Percentiles rank a stretch among this genome's conserved stretches.
Evolutionary conservation across 257 asterid genomes (phyloP).

Genomic region (Cynanchum wilfordii): DNA sequence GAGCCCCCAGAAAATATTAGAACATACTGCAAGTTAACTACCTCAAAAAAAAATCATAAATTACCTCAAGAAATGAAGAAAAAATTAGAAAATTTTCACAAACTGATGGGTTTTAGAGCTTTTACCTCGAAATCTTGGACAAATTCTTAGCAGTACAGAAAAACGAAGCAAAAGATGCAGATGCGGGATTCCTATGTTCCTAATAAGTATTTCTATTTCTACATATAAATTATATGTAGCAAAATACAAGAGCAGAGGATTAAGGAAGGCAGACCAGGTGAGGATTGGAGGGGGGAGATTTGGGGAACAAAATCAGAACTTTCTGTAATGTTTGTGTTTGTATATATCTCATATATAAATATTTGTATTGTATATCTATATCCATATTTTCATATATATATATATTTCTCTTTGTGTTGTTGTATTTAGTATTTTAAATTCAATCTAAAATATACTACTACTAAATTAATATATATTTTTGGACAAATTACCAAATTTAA

Average conservation of each 20-base stretch:
- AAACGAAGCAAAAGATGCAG: neutral
- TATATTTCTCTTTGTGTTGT: neutral
- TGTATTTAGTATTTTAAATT: neutral
- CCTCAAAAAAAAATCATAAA: conserved; percentile 3
- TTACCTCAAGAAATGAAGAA: neutral
- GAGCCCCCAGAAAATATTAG: conserved; percentile 7
- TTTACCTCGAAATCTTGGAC: conserved; percentile 15
- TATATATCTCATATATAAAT: neutral
- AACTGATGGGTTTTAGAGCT: neutral
- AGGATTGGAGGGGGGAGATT: neutral
- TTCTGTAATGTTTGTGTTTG: conserved; percentile 21
- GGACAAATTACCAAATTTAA: no score
- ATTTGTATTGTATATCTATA: neutral
- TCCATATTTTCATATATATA: neutral
- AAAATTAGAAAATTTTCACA: neutral
- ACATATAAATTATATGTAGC: neutral
- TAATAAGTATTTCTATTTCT: neutral
- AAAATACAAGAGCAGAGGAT: neutral
- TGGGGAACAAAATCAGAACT: conserved; percentile 38
- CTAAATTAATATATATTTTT: no score
- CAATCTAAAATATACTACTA: neutral
- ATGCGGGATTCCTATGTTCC: neutral
- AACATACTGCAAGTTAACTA: conserved; percentile 5
- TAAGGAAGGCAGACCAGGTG: neutral
- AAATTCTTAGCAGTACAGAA: neutral